Conservation (phyloP, 163 green algal genomes). For the Botryococcus braunii region DNA sequence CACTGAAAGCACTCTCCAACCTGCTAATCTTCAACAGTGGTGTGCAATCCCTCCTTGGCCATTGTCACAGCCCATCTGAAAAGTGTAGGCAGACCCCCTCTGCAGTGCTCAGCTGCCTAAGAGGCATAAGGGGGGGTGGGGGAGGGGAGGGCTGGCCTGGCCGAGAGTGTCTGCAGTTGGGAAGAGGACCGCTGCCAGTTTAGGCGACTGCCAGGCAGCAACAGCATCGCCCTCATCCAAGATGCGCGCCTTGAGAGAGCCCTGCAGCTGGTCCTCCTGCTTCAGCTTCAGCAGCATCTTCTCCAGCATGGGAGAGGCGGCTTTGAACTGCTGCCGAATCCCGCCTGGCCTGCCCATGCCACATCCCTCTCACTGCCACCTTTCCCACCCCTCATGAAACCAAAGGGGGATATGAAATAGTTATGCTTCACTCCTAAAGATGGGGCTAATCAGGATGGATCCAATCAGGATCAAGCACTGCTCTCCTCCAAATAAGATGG, state of each 20-base stretch:
- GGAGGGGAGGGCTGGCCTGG: constrained; percentile 17
- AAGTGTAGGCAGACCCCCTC: too few species aligned
- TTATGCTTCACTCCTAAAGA: neutral
- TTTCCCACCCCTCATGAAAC: neutral
- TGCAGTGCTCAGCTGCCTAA: too few species aligned
- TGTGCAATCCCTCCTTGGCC: too few species aligned
- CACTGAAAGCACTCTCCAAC: too few species aligned
- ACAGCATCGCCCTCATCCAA: constrained; percentile 61
- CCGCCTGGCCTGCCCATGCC: constrained; percentile 50
- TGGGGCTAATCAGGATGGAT: neutral
- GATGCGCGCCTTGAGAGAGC: constrained; percentile 49
- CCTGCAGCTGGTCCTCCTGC: constrained; percentile 25
- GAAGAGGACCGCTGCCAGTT: constrained; percentile 64
- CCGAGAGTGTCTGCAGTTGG: constrained; percentile 56
- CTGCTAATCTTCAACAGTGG: too few species aligned
- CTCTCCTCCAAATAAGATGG: neutral
- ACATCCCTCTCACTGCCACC: neutral
- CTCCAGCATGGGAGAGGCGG: constrained; percentile 64
- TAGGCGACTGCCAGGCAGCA: constrained; percentile 42
- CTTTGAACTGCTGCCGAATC: constrained; percentile 79
- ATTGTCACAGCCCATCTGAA: too few species aligned
- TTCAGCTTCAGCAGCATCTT: constrained; percentile 32
- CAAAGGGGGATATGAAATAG: neutral
- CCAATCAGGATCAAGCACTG: neutral
- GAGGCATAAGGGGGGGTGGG: too few species aligned